Base-by-base conservation (phyloP, 2,329 filamentous ascomycete species). In the Dryadomyces sulphureus region DNA sequence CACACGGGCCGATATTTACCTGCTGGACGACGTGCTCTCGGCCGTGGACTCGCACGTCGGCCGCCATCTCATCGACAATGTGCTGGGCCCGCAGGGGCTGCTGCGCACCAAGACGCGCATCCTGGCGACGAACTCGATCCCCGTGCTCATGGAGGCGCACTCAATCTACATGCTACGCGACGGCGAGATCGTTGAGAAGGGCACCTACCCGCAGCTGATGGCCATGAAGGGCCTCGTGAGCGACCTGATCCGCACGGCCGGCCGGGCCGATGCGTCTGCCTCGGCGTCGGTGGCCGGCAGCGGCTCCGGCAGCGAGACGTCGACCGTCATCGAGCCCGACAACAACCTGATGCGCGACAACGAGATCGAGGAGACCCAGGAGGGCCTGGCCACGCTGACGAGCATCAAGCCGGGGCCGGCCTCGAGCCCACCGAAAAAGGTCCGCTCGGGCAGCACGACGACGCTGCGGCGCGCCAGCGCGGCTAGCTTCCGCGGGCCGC, bases 11-110 rank as follows among this genome's bases (percentile, higher is more conserved):
- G 93, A 98, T 60, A 79, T 98, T 43, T 96, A 96, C 58, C 72
- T 98, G 12, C 72, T 98, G 11, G 92, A 98, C 54, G 92, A 98
- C 60, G 84, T 89, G 50, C 72, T 98, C 11, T 96, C 90, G 16
- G 92, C 93, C 1, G 92, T 98, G n/a, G 92, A 98, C 64, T 90
- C 94, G 53, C 92, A 98, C 59, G 92, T 98, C 49, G 92, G 92
- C 43, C 77, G 86, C 52, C 92, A 98, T 64, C 75, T 98, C 48
- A 95, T 95, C 56, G 84, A 96, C 59, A 86, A 92, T 51, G 92
- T 98, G 1, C 76, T 98, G 32, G 92, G 92, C 12, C 72, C 83
- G 5, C 82, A 81, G 50, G 92, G 92, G 53, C 69, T 98, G 7
- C 72, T 98, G 21, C 74, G 70, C 44, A 77, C 81, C 35, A 96